These are phyloP conservation scores for Fusarium hainanense DNA, from an alignment of 2,329 filamentous ascomycete genomes.

Conservation along the genomic window DNA sequence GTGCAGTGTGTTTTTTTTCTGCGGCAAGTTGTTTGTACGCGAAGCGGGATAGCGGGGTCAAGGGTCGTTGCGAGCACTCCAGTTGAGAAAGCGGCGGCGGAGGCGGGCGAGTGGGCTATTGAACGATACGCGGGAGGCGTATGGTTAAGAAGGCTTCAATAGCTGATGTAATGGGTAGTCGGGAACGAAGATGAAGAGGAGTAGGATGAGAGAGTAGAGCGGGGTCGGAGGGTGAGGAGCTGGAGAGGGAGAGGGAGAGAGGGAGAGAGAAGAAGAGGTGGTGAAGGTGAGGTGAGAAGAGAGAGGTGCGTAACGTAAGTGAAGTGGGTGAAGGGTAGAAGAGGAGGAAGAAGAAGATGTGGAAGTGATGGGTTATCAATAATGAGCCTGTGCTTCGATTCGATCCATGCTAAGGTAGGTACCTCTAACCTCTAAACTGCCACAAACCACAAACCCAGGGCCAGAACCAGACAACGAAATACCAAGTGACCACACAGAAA, in stretches of 20 bases:
- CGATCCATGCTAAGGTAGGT: not conserved
- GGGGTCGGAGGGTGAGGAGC: slow-evolving; percentile 40
- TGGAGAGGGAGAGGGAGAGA: slow-evolving; percentile 33
- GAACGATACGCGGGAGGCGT: slow-evolving; percentile 38
- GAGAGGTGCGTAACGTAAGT: slow-evolving; percentile 45
- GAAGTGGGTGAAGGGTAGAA: slow-evolving; percentile 39
- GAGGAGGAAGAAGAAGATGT: slow-evolving; percentile 36
- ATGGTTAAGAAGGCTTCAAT: slow-evolving; percentile 39
- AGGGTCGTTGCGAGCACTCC: slow-evolving; percentile 46
- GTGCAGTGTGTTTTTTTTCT: slow-evolving; percentile 47
- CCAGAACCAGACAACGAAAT: slow-evolving; percentile 27
- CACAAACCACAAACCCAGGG: slow-evolving; percentile 16
- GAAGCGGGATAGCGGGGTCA: slow-evolving; percentile 51
- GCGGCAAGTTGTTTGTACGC: slow-evolving; percentile 44
- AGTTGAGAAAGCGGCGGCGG: slow-evolving; percentile 38
- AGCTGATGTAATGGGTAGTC: slow-evolving; percentile 25
- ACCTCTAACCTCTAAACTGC: not conserved
- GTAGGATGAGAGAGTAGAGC: slow-evolving; percentile 43
- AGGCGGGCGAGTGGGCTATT: slow-evolving; percentile 34
- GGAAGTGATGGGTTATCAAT: slow-evolving; percentile 28
- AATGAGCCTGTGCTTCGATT: not conserved
- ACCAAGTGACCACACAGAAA: slow-evolving; percentile 21
- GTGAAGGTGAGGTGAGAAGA: slow-evolving; percentile 47
- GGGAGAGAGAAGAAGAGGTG: slow-evolving; percentile 41
- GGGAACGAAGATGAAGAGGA: slow-evolving; percentile 40